Base-by-base conservation (phyloP, 805 yeast genomes). In the Barnettozyma wickerhamii region DNA sequence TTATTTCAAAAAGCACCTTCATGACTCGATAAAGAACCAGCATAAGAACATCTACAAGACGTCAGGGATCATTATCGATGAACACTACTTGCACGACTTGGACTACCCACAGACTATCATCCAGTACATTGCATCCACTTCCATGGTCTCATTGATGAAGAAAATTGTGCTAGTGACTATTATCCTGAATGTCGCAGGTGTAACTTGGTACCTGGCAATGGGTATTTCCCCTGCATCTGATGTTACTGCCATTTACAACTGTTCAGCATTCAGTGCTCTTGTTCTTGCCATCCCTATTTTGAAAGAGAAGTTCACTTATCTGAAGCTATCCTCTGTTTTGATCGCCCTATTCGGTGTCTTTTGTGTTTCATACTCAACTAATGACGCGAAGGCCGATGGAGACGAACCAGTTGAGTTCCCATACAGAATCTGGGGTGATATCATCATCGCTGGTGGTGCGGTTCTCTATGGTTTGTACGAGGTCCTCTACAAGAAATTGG, bases 181-280 rank as follows among this genome's bases (percentile, higher is more conserved):
- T 7, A 73, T 87, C 6, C 66, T 87, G 45, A 84, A 84, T 15
- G 45, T 77, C 2, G 95, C 95, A 0, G 95, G 95, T 2, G 67
- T 75, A 15, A 77, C 95, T 2, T 87, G 96, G 96, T 88, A 86
- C 57, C 73, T 84, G 14, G 84, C 95, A 10, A 85, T 88, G 79
- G 71, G 79, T 23, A 63, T 84, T 55, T 80, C 95, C 1, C 83
- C 89, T 21, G 87, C 95, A 0, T 72, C 87, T 4, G 95, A 88
- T 53, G 83, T 88, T 28, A 88, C 95, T 3, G 96, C 96, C 4
- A 87, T 87, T 45, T 88, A 87, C 64, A 87, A 88, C 64, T 86
- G 93, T 58, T 81, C 91, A 13, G 95, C 95, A 0, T 88, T 88
- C 59, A 82, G 90, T 4, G 95, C 95, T 0, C 81, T 88, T 55